Evolutionary conservation across 192 early-diverging fungal species (phyloP).

Genomic region (Backusella westeae): DNA sequence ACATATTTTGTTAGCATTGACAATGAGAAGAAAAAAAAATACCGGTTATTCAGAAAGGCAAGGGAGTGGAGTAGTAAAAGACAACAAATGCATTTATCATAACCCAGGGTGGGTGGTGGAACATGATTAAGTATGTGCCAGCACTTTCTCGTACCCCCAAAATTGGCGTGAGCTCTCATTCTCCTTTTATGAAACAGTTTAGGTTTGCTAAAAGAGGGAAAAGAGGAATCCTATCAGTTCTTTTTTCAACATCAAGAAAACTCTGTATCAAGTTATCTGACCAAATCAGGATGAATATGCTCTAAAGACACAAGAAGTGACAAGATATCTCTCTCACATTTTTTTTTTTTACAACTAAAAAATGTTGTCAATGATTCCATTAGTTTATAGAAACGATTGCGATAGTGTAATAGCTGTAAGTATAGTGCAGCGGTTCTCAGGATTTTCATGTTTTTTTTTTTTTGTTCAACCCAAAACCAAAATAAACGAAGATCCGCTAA

Average conservation of each 20-base stretch:
- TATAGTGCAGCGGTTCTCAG: not conserved
- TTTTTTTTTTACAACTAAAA: not conserved
- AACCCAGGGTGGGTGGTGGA: not conserved
- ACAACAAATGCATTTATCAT: constrained; percentile 2
- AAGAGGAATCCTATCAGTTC: constrained; percentile 20
- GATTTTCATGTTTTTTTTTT: not conserved
- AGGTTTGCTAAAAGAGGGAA: constrained; percentile 10
- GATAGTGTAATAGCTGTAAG: not conserved
- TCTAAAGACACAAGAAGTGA: not conserved
- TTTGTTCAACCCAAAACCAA: not conserved
- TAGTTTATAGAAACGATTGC: not conserved
- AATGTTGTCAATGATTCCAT: not conserved
- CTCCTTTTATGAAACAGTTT: constrained; percentile 17
- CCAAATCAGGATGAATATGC: constrained; percentile 13
- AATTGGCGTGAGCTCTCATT: constrained; percentile 6
- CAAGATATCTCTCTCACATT: not conserved
- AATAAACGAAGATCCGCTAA: not conserved
- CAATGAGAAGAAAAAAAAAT: not conserved
- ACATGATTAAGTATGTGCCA: not conserved
- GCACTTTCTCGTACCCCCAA: not conserved
- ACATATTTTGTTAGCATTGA: not conserved
- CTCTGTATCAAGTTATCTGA: constrained; percentile 11
- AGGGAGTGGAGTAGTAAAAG: not conserved
- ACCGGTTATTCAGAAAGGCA: not conserved
- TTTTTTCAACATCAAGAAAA: constrained; percentile 11